Evolutionary conservation across 805 yeast genomes (phyloP), one percentile per base, ranked within the genome.

Genomic region (Teunomyces cretensis): DNA sequence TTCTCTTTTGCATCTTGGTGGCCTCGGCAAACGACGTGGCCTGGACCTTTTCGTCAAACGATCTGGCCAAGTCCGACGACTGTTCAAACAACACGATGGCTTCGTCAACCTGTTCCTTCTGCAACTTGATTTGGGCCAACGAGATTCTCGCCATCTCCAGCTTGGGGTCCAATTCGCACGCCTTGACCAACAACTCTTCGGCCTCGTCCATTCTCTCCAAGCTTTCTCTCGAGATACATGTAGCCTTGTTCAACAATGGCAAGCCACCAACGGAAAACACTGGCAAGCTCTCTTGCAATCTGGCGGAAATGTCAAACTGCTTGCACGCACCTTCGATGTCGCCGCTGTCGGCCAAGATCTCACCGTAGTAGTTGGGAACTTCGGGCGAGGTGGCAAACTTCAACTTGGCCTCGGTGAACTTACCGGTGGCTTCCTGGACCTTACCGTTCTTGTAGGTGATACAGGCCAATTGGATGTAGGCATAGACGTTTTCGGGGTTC

Each of bases 351-450:
- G 88, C 83, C 58, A 92, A 76, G 41, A 92, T 84, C 73, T 94
- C 99, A 61, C 98, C 99, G 62, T 84, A 90, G 70, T 90, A 94
- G 74, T 89, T 91, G 72, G 94, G 96, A 56, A 90, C 86, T 67
- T 89, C 97, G 45, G 98, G 88, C 43, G 86, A 79, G 17, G 91
- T 79, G 55, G 96, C 91, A 80, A 88, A 88, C 64, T 77, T 77
- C 64, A 76, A 74, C 60, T 79, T 81, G 30, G 92, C 89, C 49
- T 78, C 83, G 49, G 78, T 76, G 69, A 89, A 89, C 47, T 78
- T 69, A 52, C 78, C 75, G 62, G 80, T 84, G 54, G 92, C 82
- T 42, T 75, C 80, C 30, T 71, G 76, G 43, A 74, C 64, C 37
- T 78, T 70, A 43, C 86, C 88, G 62, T 80, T 79, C 73, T 90